These are phyloP conservation scores for Phlyctochytrium bullatum DNA, from an alignment of 192 early-diverging fungal genomes.

Conservation along the genomic window DNA sequence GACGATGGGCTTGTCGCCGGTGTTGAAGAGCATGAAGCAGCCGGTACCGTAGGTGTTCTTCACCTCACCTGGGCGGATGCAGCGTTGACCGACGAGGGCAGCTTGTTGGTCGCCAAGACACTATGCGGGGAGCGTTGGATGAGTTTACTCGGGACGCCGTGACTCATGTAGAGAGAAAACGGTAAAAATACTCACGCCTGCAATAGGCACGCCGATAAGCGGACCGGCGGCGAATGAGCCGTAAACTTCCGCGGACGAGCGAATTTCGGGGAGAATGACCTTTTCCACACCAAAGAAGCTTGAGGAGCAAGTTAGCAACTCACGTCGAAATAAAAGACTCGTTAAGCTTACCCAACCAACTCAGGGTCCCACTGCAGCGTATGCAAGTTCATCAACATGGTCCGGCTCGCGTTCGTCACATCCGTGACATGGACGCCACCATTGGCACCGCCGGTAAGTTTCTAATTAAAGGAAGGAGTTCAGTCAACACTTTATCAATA, in stretches of 20 bases:
- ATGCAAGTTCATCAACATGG: slow-evolving; percentile 90
- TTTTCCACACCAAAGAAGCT: slow-evolving; percentile 75
- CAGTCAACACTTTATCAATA: background rate
- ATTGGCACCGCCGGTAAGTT: slow-evolving; percentile 76
- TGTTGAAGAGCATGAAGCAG: slow-evolving; percentile 96
- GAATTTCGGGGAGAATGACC: slow-evolving; percentile 71
- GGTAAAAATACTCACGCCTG: slow-evolving; percentile 50
- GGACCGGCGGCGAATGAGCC: slow-evolving; percentile 56
- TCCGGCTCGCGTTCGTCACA: slow-evolving; percentile 91
- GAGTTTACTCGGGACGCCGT: too few species aligned
- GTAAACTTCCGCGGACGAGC: slow-evolving; percentile 76
- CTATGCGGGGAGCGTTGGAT: slow-evolving; percentile 5
- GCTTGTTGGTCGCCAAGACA: slow-evolving; percentile 94
- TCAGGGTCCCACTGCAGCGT: slow-evolving; percentile 78
- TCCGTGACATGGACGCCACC: slow-evolving; percentile 81
- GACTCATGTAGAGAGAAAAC: too few species aligned
- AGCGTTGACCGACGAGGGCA: slow-evolving; percentile 91
- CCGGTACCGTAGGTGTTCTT: slow-evolving; percentile 98
- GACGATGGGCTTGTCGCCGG: slow-evolving; percentile 68
- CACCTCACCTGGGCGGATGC: slow-evolving; percentile 79
- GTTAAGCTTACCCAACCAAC: slow-evolving; percentile 34
- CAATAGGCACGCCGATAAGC: slow-evolving; percentile 70
- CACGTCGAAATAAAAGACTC: too few species aligned
- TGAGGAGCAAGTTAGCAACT: too few species aligned
- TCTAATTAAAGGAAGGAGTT: slow-evolving; percentile 36